Evolutionary conservation across 2,329 filamentous ascomycete genomes (phyloP).

Genomic region (Canariomyces notabilis): DNA sequence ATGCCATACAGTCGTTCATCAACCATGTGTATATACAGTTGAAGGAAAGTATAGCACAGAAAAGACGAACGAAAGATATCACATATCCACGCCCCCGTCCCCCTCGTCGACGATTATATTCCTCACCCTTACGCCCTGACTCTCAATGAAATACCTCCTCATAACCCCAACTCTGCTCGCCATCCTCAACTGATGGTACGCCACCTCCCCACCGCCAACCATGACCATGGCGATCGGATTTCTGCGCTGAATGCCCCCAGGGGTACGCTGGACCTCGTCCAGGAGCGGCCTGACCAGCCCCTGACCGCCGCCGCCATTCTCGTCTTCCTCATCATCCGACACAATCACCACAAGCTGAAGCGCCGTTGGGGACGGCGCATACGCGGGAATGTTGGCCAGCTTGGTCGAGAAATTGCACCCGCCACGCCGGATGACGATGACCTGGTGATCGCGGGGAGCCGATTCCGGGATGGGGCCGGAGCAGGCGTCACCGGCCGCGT

Average conservation of each 20-base stretch:
- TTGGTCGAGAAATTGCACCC: conserved; percentile 82
- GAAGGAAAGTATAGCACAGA: not conserved
- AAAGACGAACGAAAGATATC: not conserved
- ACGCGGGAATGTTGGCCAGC: conserved; percentile 76
- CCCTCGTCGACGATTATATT: conserved; percentile 64
- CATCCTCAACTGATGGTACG: conserved; percentile 57
- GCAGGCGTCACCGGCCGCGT: conserved; percentile 67
- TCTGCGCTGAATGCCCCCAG: conserved; percentile 61
- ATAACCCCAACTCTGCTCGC: conserved; percentile 69
- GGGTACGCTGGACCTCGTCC: conserved; percentile 67
- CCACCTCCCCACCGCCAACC: conserved; percentile 64
- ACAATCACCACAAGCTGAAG: conserved; percentile 81
- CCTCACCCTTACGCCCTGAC: conserved; percentile 70
- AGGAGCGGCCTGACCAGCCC: conserved; percentile 59
- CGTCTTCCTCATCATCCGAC: conserved; percentile 46
- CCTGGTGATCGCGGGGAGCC: conserved; percentile 56
- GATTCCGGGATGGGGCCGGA: conserved; percentile 48
- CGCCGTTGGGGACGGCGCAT: conserved; percentile 53
- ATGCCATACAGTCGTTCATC: not conserved
- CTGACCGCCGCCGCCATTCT: conserved; percentile 27
- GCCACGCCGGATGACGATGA: conserved; percentile 78
- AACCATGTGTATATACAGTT: not conserved
- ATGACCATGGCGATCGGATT: conserved; percentile 79
- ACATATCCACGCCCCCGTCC: conserved; percentile 17
- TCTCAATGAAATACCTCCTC: conserved; percentile 73